Base-by-base conservation (phyloP, 371 early-diverging fungal species). In the Blakeslea trispora region DNA sequence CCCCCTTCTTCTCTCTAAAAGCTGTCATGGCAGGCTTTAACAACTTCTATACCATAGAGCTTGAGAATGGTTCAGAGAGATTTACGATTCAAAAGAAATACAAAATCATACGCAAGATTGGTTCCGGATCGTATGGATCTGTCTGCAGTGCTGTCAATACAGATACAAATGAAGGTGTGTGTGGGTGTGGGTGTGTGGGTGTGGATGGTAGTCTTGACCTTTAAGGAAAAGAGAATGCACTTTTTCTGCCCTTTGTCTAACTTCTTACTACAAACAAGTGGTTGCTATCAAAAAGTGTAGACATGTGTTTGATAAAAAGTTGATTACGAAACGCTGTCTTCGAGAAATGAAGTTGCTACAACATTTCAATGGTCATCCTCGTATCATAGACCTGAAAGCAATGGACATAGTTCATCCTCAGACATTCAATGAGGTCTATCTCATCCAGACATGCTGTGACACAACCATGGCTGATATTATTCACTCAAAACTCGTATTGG, bases 391-490 rank as follows among this genome's bases (percentile, higher is more conserved):
- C 43, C 70, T 91, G 42, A 66, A 80, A 50, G 86, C 84, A 49
- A 77, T 91, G 68, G 88, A 89, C 54, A 85, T 88, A 44, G 82
- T 84, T 17, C 80, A 89, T 65, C 66, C 75, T 47, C 65, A 66
- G 32, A 63, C 74, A 56, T 91, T 90, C 53, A 87, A 90, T 66
- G 91, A 91, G 64, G 79, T 91, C 19, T 87, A 83, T 24, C 50
- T 79, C 18, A 60, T 71, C 39, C 69, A 89, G 53, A 84, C 86
- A 61, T 82, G 94, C 53, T 93, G 93, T 86, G 96, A 95, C 67
- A 93, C 96, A 31, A 95, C 93, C 54, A 74, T 95, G 68, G 91
- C 91, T 65, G 95, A 94, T 56, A 91, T 95, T 54, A 94, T 95
- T 61, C 86, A 88, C 43, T 91, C 92, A 17, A 85, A 86, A 48